Conservation (phyloP, 768 basidiomycete species). For the Hygrophorus pudorinus region DNA sequence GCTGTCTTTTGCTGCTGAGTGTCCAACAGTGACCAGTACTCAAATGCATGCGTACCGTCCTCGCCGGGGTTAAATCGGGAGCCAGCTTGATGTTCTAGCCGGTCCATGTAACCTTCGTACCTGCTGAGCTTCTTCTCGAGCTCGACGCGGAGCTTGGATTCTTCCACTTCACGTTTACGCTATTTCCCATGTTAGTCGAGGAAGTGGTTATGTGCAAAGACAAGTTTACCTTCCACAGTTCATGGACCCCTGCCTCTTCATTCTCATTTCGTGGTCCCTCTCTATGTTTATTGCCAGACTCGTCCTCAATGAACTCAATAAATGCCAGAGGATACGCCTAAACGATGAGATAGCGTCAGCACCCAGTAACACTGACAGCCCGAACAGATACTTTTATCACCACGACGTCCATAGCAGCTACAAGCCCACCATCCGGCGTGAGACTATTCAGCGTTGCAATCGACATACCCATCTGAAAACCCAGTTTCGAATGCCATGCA, state of each 20-base stretch:
- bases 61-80: slow-evolving; percentile 27
- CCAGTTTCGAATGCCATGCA: slow-evolving; percentile 83
- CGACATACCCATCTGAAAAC: slow-evolving; percentile 57
- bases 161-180: slow-evolving; percentile 51
- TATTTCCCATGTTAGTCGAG: slow-evolving; percentile 17
- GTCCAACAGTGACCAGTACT: neutral
- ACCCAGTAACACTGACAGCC: neutral
- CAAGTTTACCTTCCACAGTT: slow-evolving; percentile 60
- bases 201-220: neutral
- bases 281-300: slow-evolving; percentile 36
- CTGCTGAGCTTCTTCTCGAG: slow-evolving; percentile 44
- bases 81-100: slow-evolving; percentile 49
- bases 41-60: slow-evolving; percentile 27
- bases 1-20: slow-evolving; percentile 11
- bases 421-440: slow-evolving; percentile 69
- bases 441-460: slow-evolving; percentile 74
- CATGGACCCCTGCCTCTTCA: slow-evolving; percentile 53
- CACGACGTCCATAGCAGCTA: slow-evolving; percentile 66
- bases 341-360: neutral
- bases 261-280: slow-evolving; percentile 57
- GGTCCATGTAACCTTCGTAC: slow-evolving; percentile 55
- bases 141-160: slow-evolving; percentile 44
- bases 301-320: slow-evolving; percentile 52
- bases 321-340: slow-evolving; percentile 71
- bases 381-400: slow-evolving; percentile 45